Conservation (phyloP, 257 asterid species). For the Solanum corneliomulleri region DNA sequence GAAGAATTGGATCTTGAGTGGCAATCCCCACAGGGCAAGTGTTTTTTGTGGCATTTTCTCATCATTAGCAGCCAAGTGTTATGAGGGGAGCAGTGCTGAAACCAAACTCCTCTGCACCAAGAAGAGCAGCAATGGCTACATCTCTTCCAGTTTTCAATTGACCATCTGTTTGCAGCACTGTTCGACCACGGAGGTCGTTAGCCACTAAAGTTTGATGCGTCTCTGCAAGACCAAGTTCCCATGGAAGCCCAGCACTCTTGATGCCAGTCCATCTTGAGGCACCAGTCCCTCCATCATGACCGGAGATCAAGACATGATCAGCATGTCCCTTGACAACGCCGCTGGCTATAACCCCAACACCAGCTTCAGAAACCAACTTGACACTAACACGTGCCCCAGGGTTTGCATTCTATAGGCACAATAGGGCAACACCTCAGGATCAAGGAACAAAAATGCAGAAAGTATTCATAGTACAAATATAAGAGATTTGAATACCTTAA, state of each 20-base stretch:
- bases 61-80: conserved; percentile 97
- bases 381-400: conserved; percentile 97
- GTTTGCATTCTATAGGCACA: conserved; percentile 63
- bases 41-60: conserved; percentile 97
- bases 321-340: conserved; percentile 99
- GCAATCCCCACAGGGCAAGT: conserved; percentile 99
- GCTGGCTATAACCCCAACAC: conserved; percentile 97
- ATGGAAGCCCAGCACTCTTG: conserved; percentile 97
- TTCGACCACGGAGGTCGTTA: conserved; percentile 95
- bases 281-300: conserved; percentile 99
- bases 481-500: conserved; percentile 45
- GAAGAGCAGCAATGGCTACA: conserved; percentile 94
- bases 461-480: not conserved
- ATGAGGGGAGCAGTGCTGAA: conserved; percentile 99
- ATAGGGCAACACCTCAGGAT: not conserved
- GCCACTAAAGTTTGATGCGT: conserved; percentile 99
- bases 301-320: conserved; percentile 91
- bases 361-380: conserved; percentile 98
- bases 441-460: not conserved
- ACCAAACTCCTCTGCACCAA: conserved; percentile 99
- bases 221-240: conserved; percentile 99
- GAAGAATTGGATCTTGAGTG: conserved; percentile 93
- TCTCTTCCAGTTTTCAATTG: conserved; percentile 97
- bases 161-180: conserved; percentile 91
- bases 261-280: conserved; percentile 99